Conservation (phyloP, 345 rosid genomes). For the Bruguiera sexangula region DNA sequence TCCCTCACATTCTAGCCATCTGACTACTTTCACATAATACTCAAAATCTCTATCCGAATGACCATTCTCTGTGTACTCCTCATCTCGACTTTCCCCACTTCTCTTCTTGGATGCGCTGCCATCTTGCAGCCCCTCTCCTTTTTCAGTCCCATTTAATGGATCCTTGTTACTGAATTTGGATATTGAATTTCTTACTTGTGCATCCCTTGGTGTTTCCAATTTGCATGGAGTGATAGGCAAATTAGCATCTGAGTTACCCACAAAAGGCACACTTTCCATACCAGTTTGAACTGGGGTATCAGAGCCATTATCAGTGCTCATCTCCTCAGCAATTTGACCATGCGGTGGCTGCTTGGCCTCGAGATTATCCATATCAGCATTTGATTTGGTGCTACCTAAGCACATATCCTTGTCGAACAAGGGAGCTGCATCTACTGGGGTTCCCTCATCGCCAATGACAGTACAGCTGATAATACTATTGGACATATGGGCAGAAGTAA, state of each 20-base stretch:
- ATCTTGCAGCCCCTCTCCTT: conserved; percentile 50
- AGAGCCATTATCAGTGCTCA: conserved; percentile 39
- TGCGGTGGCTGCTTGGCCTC: conserved; percentile 32
- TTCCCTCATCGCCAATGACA: conserved; percentile 25
- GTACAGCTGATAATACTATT: conserved; percentile 29
- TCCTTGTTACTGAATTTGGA: conserved; percentile 45
- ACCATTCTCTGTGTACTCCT: conserved; percentile 40
- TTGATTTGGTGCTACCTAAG: conserved; percentile 26
- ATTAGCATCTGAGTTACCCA: conserved; percentile 43
- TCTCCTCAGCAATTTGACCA: conserved; percentile 34
- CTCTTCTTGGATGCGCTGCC: conserved; percentile 56
- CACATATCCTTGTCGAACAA: conserved; percentile 30
- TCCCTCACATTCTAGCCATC: conserved; percentile 78
- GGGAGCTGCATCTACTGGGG: conserved; percentile 32
- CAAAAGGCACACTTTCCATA: conserved; percentile 42
- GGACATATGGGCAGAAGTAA: conserved; percentile 28
- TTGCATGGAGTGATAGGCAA: conserved; percentile 80
- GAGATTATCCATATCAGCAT: conserved; percentile 32
- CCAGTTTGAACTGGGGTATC: conserved; percentile 40
- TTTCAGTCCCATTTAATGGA: conserved; percentile 30
- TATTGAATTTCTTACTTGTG: conserved; percentile 46
- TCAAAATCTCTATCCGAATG: conserved; percentile 63
- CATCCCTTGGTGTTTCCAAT: conserved; percentile 51
- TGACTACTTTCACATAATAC: conserved; percentile 70
- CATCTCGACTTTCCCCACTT: conserved; percentile 39